Evolutionary conservation across 139 green algal genomes (phyloP), one percentile per base, ranked within the genome.

Genomic region (Volvox reticuliferus): DNA sequence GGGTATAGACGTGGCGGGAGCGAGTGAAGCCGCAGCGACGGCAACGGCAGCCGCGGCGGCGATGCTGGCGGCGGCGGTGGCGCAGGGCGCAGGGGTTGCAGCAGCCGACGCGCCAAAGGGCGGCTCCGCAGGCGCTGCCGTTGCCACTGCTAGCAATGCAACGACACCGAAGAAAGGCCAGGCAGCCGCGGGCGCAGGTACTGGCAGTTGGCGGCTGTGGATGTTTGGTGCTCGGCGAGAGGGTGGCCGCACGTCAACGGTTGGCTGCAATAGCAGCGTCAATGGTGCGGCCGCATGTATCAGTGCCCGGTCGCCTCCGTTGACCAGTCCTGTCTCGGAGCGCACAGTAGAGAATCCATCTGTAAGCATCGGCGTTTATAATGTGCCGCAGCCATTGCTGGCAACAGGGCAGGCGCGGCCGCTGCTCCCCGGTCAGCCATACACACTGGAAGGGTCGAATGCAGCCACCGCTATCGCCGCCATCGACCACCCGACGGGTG

Each of bases 181-280:
- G 82, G 32, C 33, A 26, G 35, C 62, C 18, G 61, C 44, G 24
- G n/a, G 19, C 12, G 28, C 68, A 36, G 68, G n/a, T 32, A 24
- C 18, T 73, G 93, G 92, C 89, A 95, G 92, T 84, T 96, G 95
- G 95, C 88, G 91, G 68, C 55, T 97, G 30, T 97, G 95, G 95
- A 92, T 93, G 3, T 96, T 96, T 77, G 89, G 91, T 0, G 73
- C 76, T 2, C 94, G 93, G 83, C 84, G 91, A 1, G 90, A 76
- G 36, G 9, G n/a, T 24, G n/a, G 6, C 13, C 75, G 87, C 32
- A 35, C 33, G 75, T 79, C 87, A 26, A 67, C 68, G 21, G 68
- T 68, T 20, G 80, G 79, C 44, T 69, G 55, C 32, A 30, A 28
- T 55, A n/a, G 24, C 44, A 37, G 50, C 69, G 12, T 44, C 78